Evolutionary conservation across 495 filamentous ascomycete species (phyloP).

Genomic region (Astrothelium subdiscretum): DNA sequence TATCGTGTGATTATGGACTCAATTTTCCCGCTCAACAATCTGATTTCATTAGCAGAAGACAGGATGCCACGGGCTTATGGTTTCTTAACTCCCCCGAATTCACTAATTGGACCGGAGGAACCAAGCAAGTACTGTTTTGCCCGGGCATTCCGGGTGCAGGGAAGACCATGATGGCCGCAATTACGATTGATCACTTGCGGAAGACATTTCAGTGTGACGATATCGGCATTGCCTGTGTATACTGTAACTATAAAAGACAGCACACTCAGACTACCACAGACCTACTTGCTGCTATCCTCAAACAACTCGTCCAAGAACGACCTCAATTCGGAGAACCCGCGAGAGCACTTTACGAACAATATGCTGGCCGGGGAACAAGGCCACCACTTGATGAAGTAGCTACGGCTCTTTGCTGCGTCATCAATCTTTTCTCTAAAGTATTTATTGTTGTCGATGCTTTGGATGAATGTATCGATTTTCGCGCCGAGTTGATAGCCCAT

Average conservation of each 20-base stretch:
- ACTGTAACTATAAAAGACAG: slow-evolving; percentile 29
- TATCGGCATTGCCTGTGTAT: slow-evolving; percentile 32
- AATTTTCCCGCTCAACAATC: slow-evolving; percentile 21
- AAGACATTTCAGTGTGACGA: slow-evolving; percentile 5
- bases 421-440: slow-evolving; percentile 15
- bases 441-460: slow-evolving; percentile 39
- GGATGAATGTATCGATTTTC: slow-evolving; percentile 32
- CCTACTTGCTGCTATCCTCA: slow-evolving; percentile 29
- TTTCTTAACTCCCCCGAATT: slow-evolving; percentile 28
- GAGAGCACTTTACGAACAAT: slow-evolving; percentile 14
- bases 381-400: slow-evolving; percentile 27
- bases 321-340: slow-evolving; percentile 18
- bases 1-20: too few relatives aligned
- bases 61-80: slow-evolving; percentile 32
- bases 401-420: slow-evolving; percentile 19
- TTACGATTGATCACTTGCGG: slow-evolving; percentile 21
- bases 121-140: slow-evolving; percentile 24
- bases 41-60: slow-evolving; percentile 24
- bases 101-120: slow-evolving; percentile 24
- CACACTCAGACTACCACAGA: slow-evolving; percentile 23
- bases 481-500: slow-evolving; percentile 20
- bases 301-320: slow-evolving; percentile 26
- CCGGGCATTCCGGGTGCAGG: slow-evolving; percentile 28
- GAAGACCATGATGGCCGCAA: slow-evolving; percentile 22
- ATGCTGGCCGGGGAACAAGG: background rate